Base-by-base conservation (phyloP, 805 yeast species). In the Candida endomychidarum region DNA sequence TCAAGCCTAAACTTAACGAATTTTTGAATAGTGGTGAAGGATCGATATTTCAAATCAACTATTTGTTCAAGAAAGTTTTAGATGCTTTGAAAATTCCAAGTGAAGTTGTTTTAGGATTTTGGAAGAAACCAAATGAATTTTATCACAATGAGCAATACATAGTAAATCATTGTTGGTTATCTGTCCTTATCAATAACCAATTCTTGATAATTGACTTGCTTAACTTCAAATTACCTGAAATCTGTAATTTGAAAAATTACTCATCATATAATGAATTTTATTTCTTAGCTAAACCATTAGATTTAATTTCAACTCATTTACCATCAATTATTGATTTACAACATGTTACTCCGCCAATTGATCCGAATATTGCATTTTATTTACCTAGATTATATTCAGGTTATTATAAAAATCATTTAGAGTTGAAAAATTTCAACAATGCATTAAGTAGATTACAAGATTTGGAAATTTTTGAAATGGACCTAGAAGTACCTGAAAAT, bases 351-450 rank as follows among this genome's bases (percentile, higher is more conserved):
- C 98, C 97, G 3, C 86, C 95, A 2, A 66, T 91, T 45, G 90
- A 86, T 46, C 83, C 85, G 24, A 73, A 79, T 48, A 78, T 83
- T 16, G 90, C 93, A 11, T 72, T 87, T 43, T 78, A 88, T 33
- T 67, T 91, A 35, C 99, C 99, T 0, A 75, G 95, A 21, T 78
- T 83, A n/a, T 86, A 88, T 54, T 90, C 96, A 0, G 83, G 87
- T 0, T 88, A 83, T 52, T 78, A 83, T 58, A 69, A 65, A 27
- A 77, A 80, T 54, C 68, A 72, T 2, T 57, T 91, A 29, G 69
- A 70, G 43, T 72, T 89, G 38, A 42, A 55, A 38, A 82, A 80
- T 56, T 91, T 77, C 65, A 86, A 87, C 59, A 82, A 86, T 44
- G 86, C 95, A 0, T 61, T 87, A 45, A 78, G 90, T 3, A 77